Evolutionary conservation across 495 filamentous ascomycete genomes (phyloP), one percentile per base, ranked within the genome.

Genomic region (Collariella sp.): DNA sequence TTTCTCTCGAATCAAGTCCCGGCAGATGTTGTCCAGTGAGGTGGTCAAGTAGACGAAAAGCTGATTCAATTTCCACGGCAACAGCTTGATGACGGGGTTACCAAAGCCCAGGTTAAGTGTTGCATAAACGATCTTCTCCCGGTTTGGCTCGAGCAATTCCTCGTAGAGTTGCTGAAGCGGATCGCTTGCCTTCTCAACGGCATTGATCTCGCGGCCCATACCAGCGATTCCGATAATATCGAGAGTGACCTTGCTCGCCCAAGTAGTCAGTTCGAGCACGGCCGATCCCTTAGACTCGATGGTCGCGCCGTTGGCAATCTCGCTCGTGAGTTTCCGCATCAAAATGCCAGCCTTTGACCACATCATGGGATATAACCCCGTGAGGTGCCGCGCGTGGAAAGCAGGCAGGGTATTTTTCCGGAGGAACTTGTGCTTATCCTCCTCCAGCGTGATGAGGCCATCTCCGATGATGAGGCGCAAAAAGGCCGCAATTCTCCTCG

Each of bases 201-300:
- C 79, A 34, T 76, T 71, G 58, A 95, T 93, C 45, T 91, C 85
- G 12, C 81, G 77, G 1, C 88, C 89, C 64, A 95, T 79, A 4
- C 87, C 88, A 1, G 87, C 84, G n/a, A 82, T 65, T 1, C 89
- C 88, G 57, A 95, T 89, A 51, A 93, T 89, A 58, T 95, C 90
- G 3, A 95, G 79, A 0, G 89, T 89, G 0, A 82, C 81, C 16
- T 87, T 80, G 55, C 76, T 80, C 7, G 73, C 80, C 86, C 86
- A 91, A 3, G 72, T 67, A 36, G 75, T 70, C 50, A 88, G 78
- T 44, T 91, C 86, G 18, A 90, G 54, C 24, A 79, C 76, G 4
- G 71, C 74, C 13, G 50, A 9, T 15, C 62, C 58, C 5, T 75
- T 62, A 47, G 76, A 73, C 18, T 71, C 74, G 18, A 20, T 24